Conservation (phyloP, 352 stramenopile genomes). For the Globisporangium rhizosaccharum region DNA sequence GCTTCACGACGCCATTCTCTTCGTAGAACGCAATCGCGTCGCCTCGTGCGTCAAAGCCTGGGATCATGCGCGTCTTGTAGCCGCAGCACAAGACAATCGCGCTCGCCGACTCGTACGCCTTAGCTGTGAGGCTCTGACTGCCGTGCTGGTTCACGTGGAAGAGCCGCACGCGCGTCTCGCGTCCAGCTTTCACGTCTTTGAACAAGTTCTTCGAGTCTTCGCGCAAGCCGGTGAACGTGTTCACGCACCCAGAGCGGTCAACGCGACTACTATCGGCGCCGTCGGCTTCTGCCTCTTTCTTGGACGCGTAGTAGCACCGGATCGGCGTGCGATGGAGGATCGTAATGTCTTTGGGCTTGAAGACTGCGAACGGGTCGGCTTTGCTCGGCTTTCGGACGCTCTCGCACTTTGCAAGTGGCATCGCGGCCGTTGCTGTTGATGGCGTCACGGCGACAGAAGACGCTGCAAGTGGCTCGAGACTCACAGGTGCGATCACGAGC, state of each 20-base stretch:
- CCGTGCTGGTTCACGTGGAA: constrained; percentile 65
- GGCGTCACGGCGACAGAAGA: neutral
- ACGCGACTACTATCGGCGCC: constrained; percentile 44
- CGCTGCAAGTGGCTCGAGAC: neutral
- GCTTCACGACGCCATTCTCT: constrained; percentile 61
- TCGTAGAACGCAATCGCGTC: constrained; percentile 36
- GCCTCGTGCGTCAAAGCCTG: constrained; percentile 38
- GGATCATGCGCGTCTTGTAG: constrained; percentile 66
- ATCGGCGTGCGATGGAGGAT: constrained; percentile 76
- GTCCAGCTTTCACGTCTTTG: constrained; percentile 48
- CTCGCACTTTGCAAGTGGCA: constrained; percentile 10
- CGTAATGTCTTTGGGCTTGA: constrained; percentile 71
- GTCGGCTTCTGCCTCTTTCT: constrained; percentile 76
- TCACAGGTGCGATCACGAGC: constrained; percentile 9
- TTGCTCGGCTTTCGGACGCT: constrained; percentile 16
- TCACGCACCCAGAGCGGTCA: constrained; percentile 66
- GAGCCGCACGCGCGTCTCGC: constrained; percentile 61
- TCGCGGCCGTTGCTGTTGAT: constrained; percentile 8
- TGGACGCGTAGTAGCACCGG: constrained; percentile 70
- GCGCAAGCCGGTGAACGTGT: constrained; percentile 81
- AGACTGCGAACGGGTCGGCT: constrained; percentile 18
- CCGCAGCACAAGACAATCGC: constrained; percentile 82
- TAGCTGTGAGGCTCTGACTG: constrained; percentile 44
- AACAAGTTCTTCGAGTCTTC: constrained; percentile 81
- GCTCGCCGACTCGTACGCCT: constrained; percentile 56